Evolutionary conservation across 805 yeast genomes (phyloP), one percentile per base, ranked within the genome.

Genomic region (Candida schatavii): DNA sequence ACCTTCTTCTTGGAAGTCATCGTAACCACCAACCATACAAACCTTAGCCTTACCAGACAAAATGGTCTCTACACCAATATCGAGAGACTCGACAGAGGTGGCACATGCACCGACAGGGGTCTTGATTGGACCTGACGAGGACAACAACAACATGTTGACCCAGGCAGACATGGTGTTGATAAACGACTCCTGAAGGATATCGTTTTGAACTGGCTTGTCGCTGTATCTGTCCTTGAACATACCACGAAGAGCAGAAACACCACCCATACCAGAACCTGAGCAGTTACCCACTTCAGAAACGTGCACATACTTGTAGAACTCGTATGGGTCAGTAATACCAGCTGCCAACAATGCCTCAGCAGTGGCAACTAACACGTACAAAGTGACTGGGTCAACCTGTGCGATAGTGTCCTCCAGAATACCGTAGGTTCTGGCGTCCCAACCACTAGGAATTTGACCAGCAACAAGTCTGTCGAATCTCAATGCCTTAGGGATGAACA

Each of bases 41-140:
- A 93, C 81, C 79, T 88, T 89, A 44, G 99, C 99, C 70, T 90
- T 88, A 54, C 97, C 97, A 38, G 89, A 74, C 55, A 88, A 69
- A 57, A 93, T 89, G 41, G 96, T 88, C 72, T 93, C 99, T 52
- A 85, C 80, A 80, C 97, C 99, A 57, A 80, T 78, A 65, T 93
- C 99, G 51, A 93, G 86, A 48, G 99, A 93, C 75, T 93, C 99
- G 47, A 93, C 85, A 43, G 99, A 93, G 52, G 99, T 93, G 39
- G 99, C 99, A 78, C 99, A 93, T 31, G 99, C 99, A 74, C 96
- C 99, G 43, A 93, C 99, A 40, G 99, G 98, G 22, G 99, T 95
- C 78, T 90, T 90, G 68, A 90, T 89, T 47, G 99, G 99, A 70
- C 99, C 99, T 45, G 97, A 88, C 4, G 98, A 85, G 14, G 98